Conservation (phyloP, 768 basidiomycete genomes). For the Lyophyllum decastes region DNA sequence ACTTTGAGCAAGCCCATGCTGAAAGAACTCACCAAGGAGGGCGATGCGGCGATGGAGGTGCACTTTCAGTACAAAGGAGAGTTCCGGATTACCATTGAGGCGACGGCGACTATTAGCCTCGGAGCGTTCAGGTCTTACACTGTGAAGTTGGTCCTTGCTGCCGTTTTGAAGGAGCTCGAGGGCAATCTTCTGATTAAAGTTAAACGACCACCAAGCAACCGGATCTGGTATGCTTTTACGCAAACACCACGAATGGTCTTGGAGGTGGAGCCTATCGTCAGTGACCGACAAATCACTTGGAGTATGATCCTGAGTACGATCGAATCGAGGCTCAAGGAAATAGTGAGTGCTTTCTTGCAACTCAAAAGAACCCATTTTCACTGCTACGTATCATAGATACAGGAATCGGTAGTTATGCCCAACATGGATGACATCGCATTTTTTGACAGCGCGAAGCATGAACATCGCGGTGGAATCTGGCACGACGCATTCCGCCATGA, state of each 20-base stretch:
- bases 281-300: slow-evolving; percentile 93
- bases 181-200: slow-evolving; percentile 89
- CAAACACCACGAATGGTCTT: slow-evolving; percentile 85
- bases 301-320: slow-evolving; percentile 88
- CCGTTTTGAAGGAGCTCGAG: slow-evolving; percentile 85
- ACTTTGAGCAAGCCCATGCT: slow-evolving; percentile 97
- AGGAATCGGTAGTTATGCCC: slow-evolving; percentile 92
- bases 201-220: slow-evolving; percentile 93
- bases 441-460: slow-evolving; percentile 73
- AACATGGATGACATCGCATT: slow-evolving; percentile 99
- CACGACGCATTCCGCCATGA: slow-evolving; percentile 63
- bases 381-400: slow-evolving; percentile 55
- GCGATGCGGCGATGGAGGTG: slow-evolving; percentile 88
- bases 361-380: slow-evolving; percentile 1
- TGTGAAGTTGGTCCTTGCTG: slow-evolving; percentile 88
- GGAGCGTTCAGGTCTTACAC: slow-evolving; percentile 84
- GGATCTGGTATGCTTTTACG: slow-evolving; percentile 97
- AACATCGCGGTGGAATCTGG: slow-evolving; percentile 88
- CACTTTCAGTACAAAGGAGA: slow-evolving; percentile 85
- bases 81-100: slow-evolving; percentile 86
- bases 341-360: slow-evolving; percentile 51
- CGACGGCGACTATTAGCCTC: slow-evolving; percentile 84
- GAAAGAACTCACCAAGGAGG: slow-evolving; percentile 93
- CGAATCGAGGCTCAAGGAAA: slow-evolving; percentile 85
- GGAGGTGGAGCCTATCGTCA: slow-evolving; percentile 91